Evolutionary conservation across 768 basidiomycete species (phyloP).

Genomic region (Solioccasus polychromus): DNA sequence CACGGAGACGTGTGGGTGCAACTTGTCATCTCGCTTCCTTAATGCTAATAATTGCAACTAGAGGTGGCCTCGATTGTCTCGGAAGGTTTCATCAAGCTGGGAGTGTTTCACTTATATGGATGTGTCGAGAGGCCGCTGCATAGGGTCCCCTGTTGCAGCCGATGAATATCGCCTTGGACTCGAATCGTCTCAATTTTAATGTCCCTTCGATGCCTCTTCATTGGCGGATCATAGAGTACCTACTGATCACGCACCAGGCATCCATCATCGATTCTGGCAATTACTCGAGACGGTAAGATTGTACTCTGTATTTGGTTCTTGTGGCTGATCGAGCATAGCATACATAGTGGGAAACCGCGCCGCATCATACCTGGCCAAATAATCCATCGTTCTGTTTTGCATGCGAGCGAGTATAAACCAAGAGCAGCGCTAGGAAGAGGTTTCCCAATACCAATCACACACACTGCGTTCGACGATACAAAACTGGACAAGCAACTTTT

Average conservation of each 20-base stretch:
- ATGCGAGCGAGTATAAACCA: constrained; percentile 15
- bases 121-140: constrained; percentile 26
- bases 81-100: constrained; percentile 14
- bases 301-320: not conserved
- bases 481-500: constrained; percentile 3
- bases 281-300: constrained; percentile 5
- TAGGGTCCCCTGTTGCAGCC: constrained; percentile 24
- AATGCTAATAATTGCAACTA: not conserved
- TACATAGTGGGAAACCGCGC: constrained; percentile 13
- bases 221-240: constrained; percentile 13
- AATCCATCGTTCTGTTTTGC: constrained; percentile 18
- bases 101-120: constrained; percentile 26
- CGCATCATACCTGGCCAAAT: constrained; percentile 19
- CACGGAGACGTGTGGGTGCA: constrained; percentile 32
- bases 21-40: not conserved
- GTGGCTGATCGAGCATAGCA: not conserved
- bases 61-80: constrained; percentile 13
- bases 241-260: constrained; percentile 16
- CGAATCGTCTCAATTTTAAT: constrained; percentile 16
- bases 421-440: constrained; percentile 15
- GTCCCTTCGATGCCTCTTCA: constrained; percentile 13
- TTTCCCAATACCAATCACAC: no score
- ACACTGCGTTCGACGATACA: constrained; percentile 6
- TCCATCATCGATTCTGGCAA: constrained; percentile 15
- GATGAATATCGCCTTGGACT: constrained; percentile 13